phyloP scores from a whole-genome alignment of 2,329 filamentous ascomycete species.

The Magnaporthiopsis rhizophila region DNA sequence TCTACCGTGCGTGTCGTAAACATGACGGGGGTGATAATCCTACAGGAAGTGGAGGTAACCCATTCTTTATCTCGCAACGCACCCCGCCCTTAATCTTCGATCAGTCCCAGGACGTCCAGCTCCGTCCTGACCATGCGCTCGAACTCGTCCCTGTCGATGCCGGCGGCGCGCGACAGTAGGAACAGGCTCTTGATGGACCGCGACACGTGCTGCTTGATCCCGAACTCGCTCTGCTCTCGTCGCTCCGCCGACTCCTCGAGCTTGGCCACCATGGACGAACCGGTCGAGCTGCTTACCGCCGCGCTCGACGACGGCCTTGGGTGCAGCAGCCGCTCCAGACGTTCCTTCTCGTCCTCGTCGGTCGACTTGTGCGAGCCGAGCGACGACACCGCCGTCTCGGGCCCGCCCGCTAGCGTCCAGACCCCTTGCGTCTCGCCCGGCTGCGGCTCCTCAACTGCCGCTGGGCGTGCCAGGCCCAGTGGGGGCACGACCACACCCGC shows the following conservation, averaged over 20 bases:
- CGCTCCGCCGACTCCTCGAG: slow-evolving; percentile 48
- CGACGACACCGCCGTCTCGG: slow-evolving; percentile 23
- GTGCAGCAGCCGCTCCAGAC: slow-evolving; percentile 34
- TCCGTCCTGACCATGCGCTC: slow-evolving; percentile 63
- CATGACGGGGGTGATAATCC: background rate
- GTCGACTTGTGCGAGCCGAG: slow-evolving; percentile 24
- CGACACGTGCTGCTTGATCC: slow-evolving; percentile 71
- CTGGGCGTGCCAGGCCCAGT: slow-evolving; percentile 21
- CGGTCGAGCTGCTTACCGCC: slow-evolving; percentile 50
- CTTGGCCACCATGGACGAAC: slow-evolving; percentile 51
- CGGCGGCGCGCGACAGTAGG: slow-evolving; percentile 59
- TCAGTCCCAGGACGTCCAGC: slow-evolving; percentile 59
- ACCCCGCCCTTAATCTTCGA: slow-evolving; percentile 36
- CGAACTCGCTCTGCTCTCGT: slow-evolving; percentile 59
- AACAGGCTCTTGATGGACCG: slow-evolving; percentile 72
- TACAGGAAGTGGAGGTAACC: background rate
- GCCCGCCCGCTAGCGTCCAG: slow-evolving; percentile 36
- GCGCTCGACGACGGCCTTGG: slow-evolving; percentile 47
- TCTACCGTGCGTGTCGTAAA: background rate
- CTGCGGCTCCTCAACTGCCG: slow-evolving; percentile 19
- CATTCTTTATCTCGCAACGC: background rate
- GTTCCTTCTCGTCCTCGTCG: slow-evolving; percentile 29
- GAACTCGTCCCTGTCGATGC: slow-evolving; percentile 70
- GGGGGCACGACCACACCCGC: slow-evolving; percentile 25
- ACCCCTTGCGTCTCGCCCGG: slow-evolving; percentile 29